Base-by-base conservation (phyloP, 306 rosid species). In the Pueraria montana region DNA sequence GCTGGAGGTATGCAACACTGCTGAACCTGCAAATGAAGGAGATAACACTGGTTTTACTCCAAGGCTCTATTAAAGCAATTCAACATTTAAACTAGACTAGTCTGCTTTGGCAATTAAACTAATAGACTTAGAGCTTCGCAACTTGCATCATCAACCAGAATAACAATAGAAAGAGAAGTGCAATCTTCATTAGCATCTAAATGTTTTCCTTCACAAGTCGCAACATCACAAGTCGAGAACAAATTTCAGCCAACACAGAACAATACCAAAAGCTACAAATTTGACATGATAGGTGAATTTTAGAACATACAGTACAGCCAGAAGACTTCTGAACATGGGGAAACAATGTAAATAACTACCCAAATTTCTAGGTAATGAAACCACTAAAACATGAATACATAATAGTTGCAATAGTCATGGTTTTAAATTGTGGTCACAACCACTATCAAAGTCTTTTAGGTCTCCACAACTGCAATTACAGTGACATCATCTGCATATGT, bases 1-100 rank as follows among this genome's bases (percentile, higher is more conserved):
- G 99, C 75, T 92, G 97, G 80, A 96, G 98, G 85, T 90, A 96
- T 11, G 99, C 99, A 59, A 94, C 91, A 7, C 76, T 81, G 23
- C 75, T 49, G 81, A 96, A 94, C 78, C 99, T 94, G 76, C 48
- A 80, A 23, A n/a, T 16, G 43, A 73, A 67, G 56, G 82, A 77
- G 72, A 81, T 30, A 73, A 73, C 13, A 14, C 46, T 18, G 8
- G 77, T 11, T 84, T 83, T 78, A 72, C 38, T 67, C 62, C 36
- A 32, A 72, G 68, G 40, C 46, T 78, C 69, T 2, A 70, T 73
- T 40, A 17, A 56, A 45, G 26, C 46, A 42, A 78, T 63, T 18
- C 46, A 23, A 46, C 66, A 79, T 34, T 63, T 23, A 69, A 66
- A 70, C 46, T 36, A 46, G 12, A 69, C 16, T 56, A 27, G 32